A percentile compares a stretch with the other conserved stretches of the same genome.
Conservation (phyloP, 352 stramenopile species). For the Phytophthora ramorum region DNA sequence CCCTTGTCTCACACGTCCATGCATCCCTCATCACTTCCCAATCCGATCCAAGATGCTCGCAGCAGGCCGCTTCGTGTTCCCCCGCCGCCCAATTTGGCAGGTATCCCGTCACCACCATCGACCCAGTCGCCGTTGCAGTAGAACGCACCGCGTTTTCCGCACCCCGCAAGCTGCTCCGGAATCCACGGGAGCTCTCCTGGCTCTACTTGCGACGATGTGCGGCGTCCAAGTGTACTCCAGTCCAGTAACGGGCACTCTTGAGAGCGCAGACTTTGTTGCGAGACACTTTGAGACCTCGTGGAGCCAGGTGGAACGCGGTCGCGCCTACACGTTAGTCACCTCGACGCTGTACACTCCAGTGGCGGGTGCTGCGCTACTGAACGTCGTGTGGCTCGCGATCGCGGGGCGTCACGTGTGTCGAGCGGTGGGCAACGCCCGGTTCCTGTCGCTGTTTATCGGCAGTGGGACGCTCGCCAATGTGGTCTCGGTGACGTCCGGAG, state of each 20-base stretch:
- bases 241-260: slow-evolving; percentile 4
- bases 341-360: slow-evolving; percentile 21
- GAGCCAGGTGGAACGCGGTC: slow-evolving; percentile 7
- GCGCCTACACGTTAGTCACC: slow-evolving; percentile 23
- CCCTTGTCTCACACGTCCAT: too few species aligned
- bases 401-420: slow-evolving; percentile 26
- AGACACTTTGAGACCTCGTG: slow-evolving; percentile 23
- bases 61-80: neutral
- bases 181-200: slow-evolving; percentile 13
- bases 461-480: slow-evolving; percentile 23
- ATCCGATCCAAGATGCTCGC: slow-evolving; percentile 11
- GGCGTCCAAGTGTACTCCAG: slow-evolving; percentile 14
- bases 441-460: slow-evolving; percentile 21
- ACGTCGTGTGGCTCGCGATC: slow-evolving; percentile 20
- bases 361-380: slow-evolving; percentile 7
- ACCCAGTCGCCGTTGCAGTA: neutral
- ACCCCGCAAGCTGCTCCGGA: neutral
- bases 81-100: slow-evolving; percentile 7
- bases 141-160: neutral
- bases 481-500: slow-evolving; percentile 7
- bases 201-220: slow-evolving; percentile 16
- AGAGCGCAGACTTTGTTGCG: slow-evolving; percentile 15
- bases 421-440: slow-evolving; percentile 18
- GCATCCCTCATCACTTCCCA: neutral
- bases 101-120: neutral